Percentiles rank a stretch among this genome's conserved stretches.
phyloP scores from a whole-genome alignment of 768 basidiomycete species.

The Agrocybe chaxingu region DNA sequence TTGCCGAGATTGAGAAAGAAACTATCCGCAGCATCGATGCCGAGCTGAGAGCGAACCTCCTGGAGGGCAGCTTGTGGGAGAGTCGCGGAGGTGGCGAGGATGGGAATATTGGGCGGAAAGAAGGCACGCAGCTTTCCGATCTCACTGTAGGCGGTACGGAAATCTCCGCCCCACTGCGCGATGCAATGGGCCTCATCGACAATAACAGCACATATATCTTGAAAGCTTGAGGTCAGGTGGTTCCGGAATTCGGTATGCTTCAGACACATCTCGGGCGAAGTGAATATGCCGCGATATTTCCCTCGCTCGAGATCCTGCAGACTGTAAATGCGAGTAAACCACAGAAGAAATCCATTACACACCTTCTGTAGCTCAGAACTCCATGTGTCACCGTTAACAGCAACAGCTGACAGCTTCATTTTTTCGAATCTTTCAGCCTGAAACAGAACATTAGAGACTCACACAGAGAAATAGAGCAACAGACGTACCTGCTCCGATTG shows the following conservation, averaged over 20 bases:
- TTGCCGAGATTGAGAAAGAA: conserved; percentile 36
- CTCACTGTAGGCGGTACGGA: conserved; percentile 25
- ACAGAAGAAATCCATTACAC: conserved; percentile 1
- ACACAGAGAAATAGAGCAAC: neutral
- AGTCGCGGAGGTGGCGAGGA: no score
- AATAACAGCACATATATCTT: conserved; percentile 22
- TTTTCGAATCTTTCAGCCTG: conserved; percentile 21
- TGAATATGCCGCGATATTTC: conserved; percentile 24
- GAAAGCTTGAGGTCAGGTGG: conserved; percentile 9
- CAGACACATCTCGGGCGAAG: neutral
- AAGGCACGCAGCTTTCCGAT: conserved; percentile 17
- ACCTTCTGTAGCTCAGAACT: conserved; percentile 24
- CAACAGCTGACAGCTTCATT: conserved; percentile 24
- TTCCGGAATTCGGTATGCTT: no score
- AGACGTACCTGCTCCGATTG: conserved; percentile 21
- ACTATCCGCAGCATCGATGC: conserved; percentile 17
- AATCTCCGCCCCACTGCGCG: conserved; percentile 23
- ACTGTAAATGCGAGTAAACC: no score
- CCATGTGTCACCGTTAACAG: conserved; percentile 36
- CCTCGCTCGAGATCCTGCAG: conserved; percentile 20
- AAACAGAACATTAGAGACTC: conserved; percentile 9
- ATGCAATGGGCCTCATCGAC: conserved; percentile 40
- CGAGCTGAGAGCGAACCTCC: conserved; percentile 21
- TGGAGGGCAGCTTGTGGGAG: conserved; percentile 22
- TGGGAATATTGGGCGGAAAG: no score